Conservation (phyloP, 2,329 filamentous ascomycete species). For the Endoconidiophora laricicola region DNA sequence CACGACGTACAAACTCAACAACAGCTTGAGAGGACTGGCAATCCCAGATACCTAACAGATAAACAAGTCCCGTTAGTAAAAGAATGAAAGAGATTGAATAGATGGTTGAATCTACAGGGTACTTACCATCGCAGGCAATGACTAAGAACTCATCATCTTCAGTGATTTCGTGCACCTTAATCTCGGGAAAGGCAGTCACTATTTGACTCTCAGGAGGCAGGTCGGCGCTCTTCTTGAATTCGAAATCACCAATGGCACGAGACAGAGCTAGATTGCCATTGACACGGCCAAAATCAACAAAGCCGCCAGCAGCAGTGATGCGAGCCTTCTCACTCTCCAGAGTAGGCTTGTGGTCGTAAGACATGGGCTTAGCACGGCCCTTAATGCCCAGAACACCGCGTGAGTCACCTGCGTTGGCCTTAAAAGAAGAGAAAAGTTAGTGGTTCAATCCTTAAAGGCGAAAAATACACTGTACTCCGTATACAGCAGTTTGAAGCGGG, state of each 20-base stretch:
- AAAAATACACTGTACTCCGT: not conserved
- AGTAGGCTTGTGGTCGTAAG: conserved; percentile 98
- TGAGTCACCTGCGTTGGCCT: conserved; percentile 97
- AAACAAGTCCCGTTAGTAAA: conserved; percentile 13
- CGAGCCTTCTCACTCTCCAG: conserved; percentile 96
- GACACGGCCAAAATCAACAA: conserved; percentile 95
- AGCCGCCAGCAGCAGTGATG: conserved; percentile 88
- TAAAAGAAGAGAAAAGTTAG: conserved; percentile 13
- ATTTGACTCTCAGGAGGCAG: conserved; percentile 97
- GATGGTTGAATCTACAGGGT: not conserved
- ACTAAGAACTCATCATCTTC: conserved; percentile 94
- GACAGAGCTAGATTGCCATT: conserved; percentile 96
- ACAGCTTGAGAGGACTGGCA: conserved; percentile 97
- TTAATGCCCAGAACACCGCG: conserved; percentile 91
- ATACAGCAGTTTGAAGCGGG: not conserved
- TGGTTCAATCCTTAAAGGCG: not conserved
- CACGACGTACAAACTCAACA: conserved; percentile 87
- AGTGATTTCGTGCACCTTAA: conserved; percentile 75
- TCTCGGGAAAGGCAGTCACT: conserved; percentile 90
- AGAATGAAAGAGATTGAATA: not conserved
- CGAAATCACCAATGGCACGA: conserved; percentile 94
- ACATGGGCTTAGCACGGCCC: conserved; percentile 89
- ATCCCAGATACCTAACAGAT: conserved; percentile 79
- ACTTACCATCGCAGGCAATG: conserved; percentile 77
- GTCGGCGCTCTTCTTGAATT: conserved; percentile 98